Conservation (phyloP, 2,329 filamentous ascomycete species). For the Claviceps pazoutovae region DNA sequence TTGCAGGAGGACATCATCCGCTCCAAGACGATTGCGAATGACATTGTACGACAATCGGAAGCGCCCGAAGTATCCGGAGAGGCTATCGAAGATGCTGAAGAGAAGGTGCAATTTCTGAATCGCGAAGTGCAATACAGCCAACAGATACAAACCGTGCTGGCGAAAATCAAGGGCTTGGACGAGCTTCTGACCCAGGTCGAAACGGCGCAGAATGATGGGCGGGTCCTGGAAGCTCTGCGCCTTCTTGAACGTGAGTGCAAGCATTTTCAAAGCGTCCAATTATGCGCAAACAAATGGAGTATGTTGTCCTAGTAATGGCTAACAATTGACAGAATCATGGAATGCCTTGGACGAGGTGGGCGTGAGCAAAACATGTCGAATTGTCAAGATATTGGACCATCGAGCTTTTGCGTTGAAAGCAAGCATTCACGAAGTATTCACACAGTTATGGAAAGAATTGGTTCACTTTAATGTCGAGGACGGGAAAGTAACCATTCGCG, state of each 20-base stretch:
- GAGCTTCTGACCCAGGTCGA: constrained; percentile 50
- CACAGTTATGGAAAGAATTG: constrained; percentile 56
- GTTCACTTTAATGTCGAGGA: constrained; percentile 46
- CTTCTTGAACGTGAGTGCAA: constrained; percentile 40
- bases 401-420: constrained; percentile 53
- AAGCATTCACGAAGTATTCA: constrained; percentile 51
- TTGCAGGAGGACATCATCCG: constrained; percentile 75
- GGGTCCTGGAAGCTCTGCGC: constrained; percentile 41
- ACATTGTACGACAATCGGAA: constrained; percentile 68
- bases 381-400: constrained; percentile 49
- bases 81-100: constrained; percentile 36
- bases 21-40: constrained; percentile 63
- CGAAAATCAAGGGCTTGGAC: constrained; percentile 41
- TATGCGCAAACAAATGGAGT: not conserved
- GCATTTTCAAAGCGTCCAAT: not conserved
- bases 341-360: constrained; percentile 44
- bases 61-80: constrained; percentile 40
- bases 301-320: constrained; percentile 4
- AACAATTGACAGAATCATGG: constrained; percentile 34
- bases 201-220: constrained; percentile 35
- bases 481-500: constrained; percentile 41
- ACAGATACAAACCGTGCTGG: constrained; percentile 38
- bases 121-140: constrained; percentile 45
- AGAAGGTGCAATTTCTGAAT: constrained; percentile 40
- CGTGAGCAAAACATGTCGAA: constrained; percentile 45